A percentile compares a stretch with the other conserved stretches of the same genome.
Evolutionary conservation across 2,329 filamentous ascomycete genomes (phyloP).

Genomic region (Coniella lustricola): DNA sequence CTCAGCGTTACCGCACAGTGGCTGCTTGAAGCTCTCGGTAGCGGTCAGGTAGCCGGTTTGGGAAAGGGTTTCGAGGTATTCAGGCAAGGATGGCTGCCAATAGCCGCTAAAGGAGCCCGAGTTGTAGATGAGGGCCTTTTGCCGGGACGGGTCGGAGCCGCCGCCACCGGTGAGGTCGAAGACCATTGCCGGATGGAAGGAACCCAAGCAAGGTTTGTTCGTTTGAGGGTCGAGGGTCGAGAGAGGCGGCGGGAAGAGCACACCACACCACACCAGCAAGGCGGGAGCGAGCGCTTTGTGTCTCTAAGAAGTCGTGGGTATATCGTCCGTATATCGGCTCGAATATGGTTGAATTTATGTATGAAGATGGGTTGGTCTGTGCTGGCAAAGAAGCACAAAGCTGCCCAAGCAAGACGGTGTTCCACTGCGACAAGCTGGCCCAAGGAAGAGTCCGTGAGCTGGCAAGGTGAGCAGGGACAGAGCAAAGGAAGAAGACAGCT

Average conservation of each 20-base stretch:
- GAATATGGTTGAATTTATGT: no score
- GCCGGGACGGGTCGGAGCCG: slow-evolving; percentile 10
- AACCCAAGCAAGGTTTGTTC: not conserved
- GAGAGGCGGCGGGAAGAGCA: not conserved
- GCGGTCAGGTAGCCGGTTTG: slow-evolving; percentile 55
- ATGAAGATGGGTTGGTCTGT: no score
- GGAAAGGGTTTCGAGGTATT: slow-evolving; percentile 34
- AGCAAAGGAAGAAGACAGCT: not conserved
- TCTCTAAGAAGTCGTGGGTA: no score
- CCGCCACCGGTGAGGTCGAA: slow-evolving; percentile 10
- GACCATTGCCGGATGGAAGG: slow-evolving; percentile 10
- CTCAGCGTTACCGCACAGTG: slow-evolving; percentile 80
- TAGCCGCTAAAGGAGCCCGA: slow-evolving; percentile 58
- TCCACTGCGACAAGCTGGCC: not conserved
- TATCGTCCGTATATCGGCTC: not conserved
- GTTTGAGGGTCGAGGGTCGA: not conserved
- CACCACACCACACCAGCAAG: no score
- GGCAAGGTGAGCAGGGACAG: not conserved
- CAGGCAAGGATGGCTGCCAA: slow-evolving; percentile 25
- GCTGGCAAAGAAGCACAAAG: no score
- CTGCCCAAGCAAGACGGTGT: not conserved
- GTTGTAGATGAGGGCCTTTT: slow-evolving; percentile 26
- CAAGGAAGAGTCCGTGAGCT: no score
- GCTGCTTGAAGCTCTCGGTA: slow-evolving; percentile 48
- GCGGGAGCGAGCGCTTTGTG: no score